Evolutionary conservation across 2,329 filamentous ascomycete species (phyloP).

Genomic region (Sclerotinia spermophila): DNA sequence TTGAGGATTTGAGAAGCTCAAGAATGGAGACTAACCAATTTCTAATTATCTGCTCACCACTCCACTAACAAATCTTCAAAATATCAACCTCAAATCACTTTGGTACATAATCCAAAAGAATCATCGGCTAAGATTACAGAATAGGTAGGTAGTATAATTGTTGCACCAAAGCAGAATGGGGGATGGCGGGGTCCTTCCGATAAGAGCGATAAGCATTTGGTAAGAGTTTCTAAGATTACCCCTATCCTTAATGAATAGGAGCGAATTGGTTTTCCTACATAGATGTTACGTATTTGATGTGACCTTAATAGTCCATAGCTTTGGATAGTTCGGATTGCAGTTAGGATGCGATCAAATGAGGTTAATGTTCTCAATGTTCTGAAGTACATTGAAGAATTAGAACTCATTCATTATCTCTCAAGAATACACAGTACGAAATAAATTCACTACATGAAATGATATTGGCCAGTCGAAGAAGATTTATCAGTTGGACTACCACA

Average conservation of each 20-base stretch:
- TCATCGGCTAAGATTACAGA: conserved; percentile 8
- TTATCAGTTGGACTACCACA: no score
- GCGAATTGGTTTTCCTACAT: not conserved
- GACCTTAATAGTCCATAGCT: not conserved
- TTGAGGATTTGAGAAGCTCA: not conserved
- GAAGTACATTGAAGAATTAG: not conserved
- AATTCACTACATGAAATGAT: not conserved
- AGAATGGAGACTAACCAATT: not conserved
- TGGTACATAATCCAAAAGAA: not conserved
- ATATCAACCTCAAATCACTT: not conserved
- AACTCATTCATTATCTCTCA: not conserved
- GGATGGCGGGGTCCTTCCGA: conserved; percentile 10
- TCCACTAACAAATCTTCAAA: not conserved
- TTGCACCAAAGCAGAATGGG: conserved; percentile 3
- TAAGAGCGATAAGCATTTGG: conserved; percentile 11
- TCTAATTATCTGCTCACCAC: not conserved
- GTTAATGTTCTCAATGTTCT: no score
- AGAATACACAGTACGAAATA: not conserved
- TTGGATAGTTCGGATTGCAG: not conserved
- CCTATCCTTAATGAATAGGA: not conserved
- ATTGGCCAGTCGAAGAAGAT: not conserved
- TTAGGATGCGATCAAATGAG: not conserved
- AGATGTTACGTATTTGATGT: not conserved
- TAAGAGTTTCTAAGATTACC: not conserved
- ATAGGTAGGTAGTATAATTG: not conserved